phyloP scores from a whole-genome alignment of 768 basidiomycete species.

The Leccinum disarticulatum region DNA sequence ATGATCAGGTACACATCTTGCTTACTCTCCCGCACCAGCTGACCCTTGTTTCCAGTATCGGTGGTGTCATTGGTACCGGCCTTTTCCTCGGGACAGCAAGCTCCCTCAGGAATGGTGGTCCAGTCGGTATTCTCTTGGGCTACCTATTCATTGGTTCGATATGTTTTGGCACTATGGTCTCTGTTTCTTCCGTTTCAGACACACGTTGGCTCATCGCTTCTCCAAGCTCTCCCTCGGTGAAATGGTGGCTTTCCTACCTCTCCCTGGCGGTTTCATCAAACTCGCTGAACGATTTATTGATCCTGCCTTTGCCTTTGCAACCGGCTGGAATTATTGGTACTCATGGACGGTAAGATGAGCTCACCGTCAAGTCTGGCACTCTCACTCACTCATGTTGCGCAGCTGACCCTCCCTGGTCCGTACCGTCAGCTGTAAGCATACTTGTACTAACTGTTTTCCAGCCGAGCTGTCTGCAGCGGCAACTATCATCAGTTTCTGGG shows the following conservation, averaged over 20 bases:
- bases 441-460: slow-evolving; percentile 9
- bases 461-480: slow-evolving; percentile 53
- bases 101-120: slow-evolving; percentile 42
- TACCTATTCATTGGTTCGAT: slow-evolving; percentile 39
- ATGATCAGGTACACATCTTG: slow-evolving; percentile 32
- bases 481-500: slow-evolving; percentile 51
- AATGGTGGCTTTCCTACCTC: slow-evolving; percentile 46
- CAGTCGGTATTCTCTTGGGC: slow-evolving; percentile 45
- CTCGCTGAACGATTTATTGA: slow-evolving; percentile 50
- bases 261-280: slow-evolving; percentile 47
- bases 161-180: slow-evolving; percentile 41
- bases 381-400: not conserved
- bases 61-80: slow-evolving; percentile 44
- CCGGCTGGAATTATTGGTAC: slow-evolving; percentile 45
- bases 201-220: not conserved
- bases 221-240: slow-evolving; percentile 40
- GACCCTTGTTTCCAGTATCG: slow-evolving; percentile 20
- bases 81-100: slow-evolving; percentile 36
- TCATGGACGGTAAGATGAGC: slow-evolving; percentile 30
- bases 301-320: slow-evolving; percentile 44
- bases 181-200: not conserved
- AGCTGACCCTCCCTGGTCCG: slow-evolving; percentile 30
- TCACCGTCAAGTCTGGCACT: not conserved
- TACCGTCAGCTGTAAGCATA: not conserved
- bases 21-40: no score